Evolutionary conservation across 1,284 basidiomycete species (phyloP), one percentile per base, ranked within the genome.

Genomic region (Sphaerobolus stellatus): DNA sequence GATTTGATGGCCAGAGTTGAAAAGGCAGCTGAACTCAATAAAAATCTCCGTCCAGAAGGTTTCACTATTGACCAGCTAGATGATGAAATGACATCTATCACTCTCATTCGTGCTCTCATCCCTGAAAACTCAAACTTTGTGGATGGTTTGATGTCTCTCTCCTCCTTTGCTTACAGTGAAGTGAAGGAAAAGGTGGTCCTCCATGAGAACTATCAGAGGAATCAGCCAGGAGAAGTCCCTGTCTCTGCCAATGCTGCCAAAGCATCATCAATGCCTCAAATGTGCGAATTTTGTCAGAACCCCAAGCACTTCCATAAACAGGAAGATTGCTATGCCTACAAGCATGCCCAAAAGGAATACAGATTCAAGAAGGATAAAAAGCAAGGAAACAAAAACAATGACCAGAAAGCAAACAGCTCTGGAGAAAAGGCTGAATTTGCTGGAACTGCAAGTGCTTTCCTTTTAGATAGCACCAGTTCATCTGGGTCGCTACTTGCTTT

Each of bases 21-120:
- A 18, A 49, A 58, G 9, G 53, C 59, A 4, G 63, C 70, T 47
- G 30, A 51, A n/a, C 52, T 44, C 22, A 65, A 71, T 50, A 45
- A 69, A 30, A 53, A 66, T 11, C 62, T 71, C 11, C 57, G 59
- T 24, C 62, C 65, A 16, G 14, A 27, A 4, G 40, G 22, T 28
- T 66, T 64, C 60, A 61, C 59, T 30, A 30, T 71, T 7, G 51
- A 53, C 1, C 47, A 54, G 3, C 48, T 70, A n/a, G 65, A 69
- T 52, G 59, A 59, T 16, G 66, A 68, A 27, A 52, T 62, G 11
- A 44, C 31, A n/a, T 29, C 38, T 20, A 62, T 63, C 61, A 22
- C 56, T 18, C 18, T 61, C 22, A 41, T 61, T 29, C 43, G 50
- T 3, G 47, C 60, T 14, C 55, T 63, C 7, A 57, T 59, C 28